Percentiles rank a stretch among this genome's conserved stretches.
Conservation (phyloP, 371 early-diverging fungal genomes). For the Mucor racemosus region DNA sequence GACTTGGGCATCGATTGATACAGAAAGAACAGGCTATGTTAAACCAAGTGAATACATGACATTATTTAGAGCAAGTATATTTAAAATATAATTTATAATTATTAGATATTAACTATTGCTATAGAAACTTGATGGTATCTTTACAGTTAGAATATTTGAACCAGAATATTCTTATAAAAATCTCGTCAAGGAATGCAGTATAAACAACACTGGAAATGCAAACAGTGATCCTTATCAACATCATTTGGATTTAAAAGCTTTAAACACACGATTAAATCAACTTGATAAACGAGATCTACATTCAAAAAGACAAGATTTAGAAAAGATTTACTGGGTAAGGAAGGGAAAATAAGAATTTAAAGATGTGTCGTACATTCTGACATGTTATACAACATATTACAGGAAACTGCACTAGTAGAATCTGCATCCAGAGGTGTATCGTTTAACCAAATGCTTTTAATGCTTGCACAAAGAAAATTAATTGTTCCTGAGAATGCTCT, state of each 20-base stretch:
- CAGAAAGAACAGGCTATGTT: slow-evolving; percentile 58
- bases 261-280: slow-evolving; percentile 34
- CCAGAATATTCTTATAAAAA: slow-evolving; percentile 42
- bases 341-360: not conserved
- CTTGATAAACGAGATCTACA: slow-evolving; percentile 43
- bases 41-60: slow-evolving; percentile 51
- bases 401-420: slow-evolving; percentile 48
- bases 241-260: slow-evolving; percentile 28
- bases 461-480: slow-evolving; percentile 63
- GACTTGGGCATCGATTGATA: slow-evolving; percentile 65
- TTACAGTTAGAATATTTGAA: slow-evolving; percentile 43
- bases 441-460: slow-evolving; percentile 64
- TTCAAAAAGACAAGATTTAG: slow-evolving; percentile 39
- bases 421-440: slow-evolving; percentile 53
- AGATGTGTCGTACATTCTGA: not conserved
- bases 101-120: not conserved
- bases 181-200: slow-evolving; percentile 29
- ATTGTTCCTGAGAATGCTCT: slow-evolving; percentile 59
- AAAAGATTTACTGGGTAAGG: slow-evolving; percentile 52
- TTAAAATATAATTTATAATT: not conserved
- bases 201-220: slow-evolving; percentile 10
- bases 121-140: slow-evolving; percentile 49
- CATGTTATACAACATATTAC: not conserved
- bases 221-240: slow-evolving; percentile 28
- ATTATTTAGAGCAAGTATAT: slow-evolving; percentile 46